A percentile compares a stretch with the other conserved stretches of the same genome.
phyloP scores from a whole-genome alignment of 2,329 filamentous ascomycete genomes.

The Penicillium hordei region DNA sequence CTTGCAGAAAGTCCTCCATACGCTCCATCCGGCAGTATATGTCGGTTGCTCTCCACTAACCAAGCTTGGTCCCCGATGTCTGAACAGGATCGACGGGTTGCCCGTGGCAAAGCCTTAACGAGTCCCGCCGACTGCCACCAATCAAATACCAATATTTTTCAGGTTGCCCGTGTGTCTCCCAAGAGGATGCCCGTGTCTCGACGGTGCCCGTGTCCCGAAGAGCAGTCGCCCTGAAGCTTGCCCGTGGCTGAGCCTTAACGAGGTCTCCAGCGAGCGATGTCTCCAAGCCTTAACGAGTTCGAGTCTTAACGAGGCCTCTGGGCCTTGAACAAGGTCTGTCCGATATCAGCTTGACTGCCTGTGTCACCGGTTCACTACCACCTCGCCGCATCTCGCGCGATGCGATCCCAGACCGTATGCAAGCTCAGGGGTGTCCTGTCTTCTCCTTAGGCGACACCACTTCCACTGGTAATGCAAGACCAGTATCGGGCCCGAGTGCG shows the following conservation, averaged over 20 bases:
- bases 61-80: too few relatives aligned
- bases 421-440: slow-evolving; percentile 17
- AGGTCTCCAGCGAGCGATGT: too few relatives aligned
- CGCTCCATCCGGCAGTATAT: too few relatives aligned
- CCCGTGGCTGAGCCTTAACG: slow-evolving; percentile 17
- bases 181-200: too few relatives aligned
- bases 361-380: slow-evolving; percentile 11
- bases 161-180: too few relatives aligned
- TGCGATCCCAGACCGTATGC: slow-evolving; percentile 15
- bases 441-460: slow-evolving; percentile 15
- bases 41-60: too few relatives aligned
- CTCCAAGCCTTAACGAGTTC: slow-evolving; percentile 11
- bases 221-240: background rate
- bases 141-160: too few relatives aligned
- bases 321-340: slow-evolving; percentile 15
- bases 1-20: too few relatives aligned
- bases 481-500: slow-evolving; percentile 13
- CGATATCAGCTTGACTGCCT: slow-evolving; percentile 11
- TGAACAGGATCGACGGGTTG: too few relatives aligned
- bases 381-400: slow-evolving; percentile 13
- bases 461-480: slow-evolving; percentile 16
- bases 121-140: too few relatives aligned
- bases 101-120: too few relatives aligned
- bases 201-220: too few relatives aligned
- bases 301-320: background rate